Evolutionary conservation across 495 filamentous ascomycete genomes (phyloP).

Genomic region (Jackrogersella multiformis): DNA sequence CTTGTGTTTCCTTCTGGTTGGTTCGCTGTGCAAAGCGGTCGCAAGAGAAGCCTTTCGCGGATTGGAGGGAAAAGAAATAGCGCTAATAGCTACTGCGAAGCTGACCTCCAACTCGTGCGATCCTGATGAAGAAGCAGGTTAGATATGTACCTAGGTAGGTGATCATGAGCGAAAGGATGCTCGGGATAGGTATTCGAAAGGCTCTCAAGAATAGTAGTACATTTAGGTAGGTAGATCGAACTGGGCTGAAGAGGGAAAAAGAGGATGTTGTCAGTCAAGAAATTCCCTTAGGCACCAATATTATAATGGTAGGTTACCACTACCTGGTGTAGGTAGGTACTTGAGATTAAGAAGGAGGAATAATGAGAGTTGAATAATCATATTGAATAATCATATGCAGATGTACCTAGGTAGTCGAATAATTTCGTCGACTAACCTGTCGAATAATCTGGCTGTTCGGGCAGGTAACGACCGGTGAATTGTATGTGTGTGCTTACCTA

Average conservation of each 20-base stretch:
- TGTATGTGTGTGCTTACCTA: too few species aligned
- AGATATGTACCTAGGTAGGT: slow-evolving; percentile 4
- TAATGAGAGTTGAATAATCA: too few species aligned
- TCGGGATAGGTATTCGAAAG: too few species aligned
- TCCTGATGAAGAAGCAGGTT: slow-evolving; percentile 18
- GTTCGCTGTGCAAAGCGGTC: slow-evolving; percentile 18
- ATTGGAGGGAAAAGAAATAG: slow-evolving; percentile 37
- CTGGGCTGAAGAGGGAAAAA: not conserved
- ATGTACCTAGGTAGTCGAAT: too few species aligned
- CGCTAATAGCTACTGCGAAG: slow-evolving; percentile 31
- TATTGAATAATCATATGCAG: too few species aligned
- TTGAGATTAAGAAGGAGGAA: too few species aligned
- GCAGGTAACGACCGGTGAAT: too few species aligned
- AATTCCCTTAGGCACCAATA: too few species aligned
- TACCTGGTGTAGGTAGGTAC: too few species aligned
- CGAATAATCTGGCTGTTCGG: too few species aligned
- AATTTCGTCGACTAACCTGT: too few species aligned
- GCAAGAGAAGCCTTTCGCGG: slow-evolving; percentile 27
- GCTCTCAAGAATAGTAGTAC: not conserved
- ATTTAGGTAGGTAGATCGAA: not conserved
- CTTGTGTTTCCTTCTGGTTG: slow-evolving; percentile 42
- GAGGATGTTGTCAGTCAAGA: not conserved
- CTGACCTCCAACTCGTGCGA: slow-evolving; percentile 40
- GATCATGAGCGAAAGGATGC: slow-evolving; percentile 27
- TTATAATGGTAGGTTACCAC: too few species aligned